A percentile compares a stretch with the other conserved stretches of the same genome.
Evolutionary conservation across 2,329 filamentous ascomycete species (phyloP).

Genomic region (Cordyceps militaris): DNA sequence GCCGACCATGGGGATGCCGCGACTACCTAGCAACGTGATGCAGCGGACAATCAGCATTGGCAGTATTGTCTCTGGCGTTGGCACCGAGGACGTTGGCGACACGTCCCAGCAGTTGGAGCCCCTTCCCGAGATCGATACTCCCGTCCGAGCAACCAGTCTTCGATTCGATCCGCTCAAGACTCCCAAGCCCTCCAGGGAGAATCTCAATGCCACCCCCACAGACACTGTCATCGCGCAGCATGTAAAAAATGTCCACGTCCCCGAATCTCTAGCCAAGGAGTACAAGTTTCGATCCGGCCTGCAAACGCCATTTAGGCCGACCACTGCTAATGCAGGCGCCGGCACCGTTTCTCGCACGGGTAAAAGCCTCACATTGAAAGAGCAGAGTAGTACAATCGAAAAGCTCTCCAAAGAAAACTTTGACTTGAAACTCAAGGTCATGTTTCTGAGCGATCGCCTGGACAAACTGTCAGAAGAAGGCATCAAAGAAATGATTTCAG

Average conservation of each 20-base stretch:
- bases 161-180: slow-evolving; percentile 54
- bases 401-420: slow-evolving; percentile 97
- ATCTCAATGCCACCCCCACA: slow-evolving; percentile 57
- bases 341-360: slow-evolving; percentile 48
- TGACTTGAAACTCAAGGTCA: slow-evolving; percentile 92
- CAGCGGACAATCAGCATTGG: slow-evolving; percentile 78
- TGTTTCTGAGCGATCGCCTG: slow-evolving; percentile 89
- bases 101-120: slow-evolving; percentile 40
- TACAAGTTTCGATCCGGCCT: slow-evolving; percentile 70
- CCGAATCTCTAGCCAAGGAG: slow-evolving; percentile 78
- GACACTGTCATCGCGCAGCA: slow-evolving; percentile 86
- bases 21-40: slow-evolving; percentile 48
- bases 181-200: slow-evolving; percentile 54
- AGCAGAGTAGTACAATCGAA: slow-evolving; percentile 96
- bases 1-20: slow-evolving; percentile 46
- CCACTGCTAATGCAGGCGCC: slow-evolving; percentile 37
- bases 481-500: slow-evolving; percentile 95
- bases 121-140: slow-evolving; percentile 42
- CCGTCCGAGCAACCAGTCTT: slow-evolving; percentile 24
- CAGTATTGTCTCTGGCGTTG: slow-evolving; percentile 68
- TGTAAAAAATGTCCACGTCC: slow-evolving; percentile 83
- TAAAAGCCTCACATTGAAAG: slow-evolving; percentile 80
- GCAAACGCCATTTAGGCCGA: slow-evolving; percentile 50
- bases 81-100: slow-evolving; percentile 52
- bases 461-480: slow-evolving; percentile 93